phyloP scores from a whole-genome alignment of 352 stramenopile species.

The Phytophthora litchii region DNA sequence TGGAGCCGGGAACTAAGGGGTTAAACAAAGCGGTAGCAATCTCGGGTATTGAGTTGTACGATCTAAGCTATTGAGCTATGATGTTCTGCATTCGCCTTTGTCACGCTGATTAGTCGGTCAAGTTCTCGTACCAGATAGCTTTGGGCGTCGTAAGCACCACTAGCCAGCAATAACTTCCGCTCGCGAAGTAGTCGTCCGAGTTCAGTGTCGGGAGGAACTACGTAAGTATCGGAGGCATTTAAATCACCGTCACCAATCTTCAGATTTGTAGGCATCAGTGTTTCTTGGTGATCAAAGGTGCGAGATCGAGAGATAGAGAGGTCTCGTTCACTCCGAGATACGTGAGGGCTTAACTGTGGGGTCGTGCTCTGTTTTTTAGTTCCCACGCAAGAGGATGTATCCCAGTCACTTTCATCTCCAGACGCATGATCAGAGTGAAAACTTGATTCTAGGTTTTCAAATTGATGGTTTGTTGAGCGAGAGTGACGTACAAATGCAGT shows the following conservation, averaged over 20 bases:
- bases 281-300: neutral
- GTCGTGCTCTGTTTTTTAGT: constrained; percentile 1
- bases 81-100: constrained; percentile 31
- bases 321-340: neutral
- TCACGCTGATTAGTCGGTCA: constrained; percentile 54
- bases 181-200: constrained; percentile 59
- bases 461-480: constrained; percentile 8
- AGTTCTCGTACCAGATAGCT: constrained; percentile 75
- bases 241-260: constrained; percentile 2
- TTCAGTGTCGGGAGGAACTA: constrained; percentile 23
- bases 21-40: constrained; percentile 9
- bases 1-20: too few species aligned
- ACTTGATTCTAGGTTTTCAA: constrained; percentile 1
- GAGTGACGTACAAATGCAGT: constrained; percentile 5
- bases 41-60: neutral
- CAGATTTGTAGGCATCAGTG: neutral
- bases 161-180: constrained; percentile 60
- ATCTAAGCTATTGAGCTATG: constrained; percentile 14
- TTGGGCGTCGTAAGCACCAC: constrained; percentile 61
- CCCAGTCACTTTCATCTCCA: constrained; percentile 15
- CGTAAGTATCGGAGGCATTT: constrained; percentile 4
- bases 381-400: constrained; percentile 16
- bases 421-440: constrained; percentile 18
- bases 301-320: constrained; percentile 8
- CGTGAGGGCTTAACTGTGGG: neutral